A percentile compares a stretch with the other conserved stretches of the same genome.
These are phyloP conservation scores for Cotoneaster glaucophyllus DNA, from an alignment of 306 rosid genomes.

Conservation along the genomic window DNA sequence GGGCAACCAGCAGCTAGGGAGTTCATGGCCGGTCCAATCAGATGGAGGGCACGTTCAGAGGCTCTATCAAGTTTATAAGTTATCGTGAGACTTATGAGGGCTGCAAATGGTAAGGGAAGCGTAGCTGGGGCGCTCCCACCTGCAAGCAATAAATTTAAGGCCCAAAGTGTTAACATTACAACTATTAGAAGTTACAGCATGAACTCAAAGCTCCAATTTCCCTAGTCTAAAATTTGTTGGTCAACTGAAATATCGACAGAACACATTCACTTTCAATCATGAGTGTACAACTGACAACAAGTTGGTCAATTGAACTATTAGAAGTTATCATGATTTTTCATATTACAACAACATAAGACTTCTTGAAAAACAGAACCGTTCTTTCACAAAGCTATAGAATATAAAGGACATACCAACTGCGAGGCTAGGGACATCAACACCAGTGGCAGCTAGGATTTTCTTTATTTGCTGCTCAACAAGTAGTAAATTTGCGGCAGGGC, in stretches of 20 bases:
- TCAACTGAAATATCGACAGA: not conserved
- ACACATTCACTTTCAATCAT: not conserved
- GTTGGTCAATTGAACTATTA: not conserved
- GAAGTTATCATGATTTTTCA: constrained; percentile 1
- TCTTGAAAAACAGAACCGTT: not conserved
- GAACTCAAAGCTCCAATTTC: not conserved
- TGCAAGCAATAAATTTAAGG: constrained; percentile 31
- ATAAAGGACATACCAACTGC: constrained; percentile 51
- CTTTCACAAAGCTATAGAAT: not conserved
- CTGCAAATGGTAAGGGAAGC: constrained; percentile 97
- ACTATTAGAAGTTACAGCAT: constrained; percentile 4
- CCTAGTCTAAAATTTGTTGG: not conserved
- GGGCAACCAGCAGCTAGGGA: constrained; percentile 77
- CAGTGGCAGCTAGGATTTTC: constrained; percentile 77
- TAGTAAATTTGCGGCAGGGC: constrained; percentile 91
- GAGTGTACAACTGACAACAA: not conserved
- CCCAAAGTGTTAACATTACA: constrained; percentile 15
- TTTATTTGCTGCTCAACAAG: constrained; percentile 74
- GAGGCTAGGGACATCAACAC: constrained; percentile 94
- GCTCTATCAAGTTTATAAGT: constrained; percentile 77
- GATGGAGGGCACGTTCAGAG: constrained; percentile 48
- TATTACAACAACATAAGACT: not conserved
- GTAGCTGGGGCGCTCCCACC: constrained; percentile 68
- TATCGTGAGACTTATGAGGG: constrained; percentile 69
- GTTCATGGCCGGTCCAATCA: constrained; percentile 61